Conservation (phyloP, 352 stramenopile genomes). For the Globisporangium ultimum region DNA sequence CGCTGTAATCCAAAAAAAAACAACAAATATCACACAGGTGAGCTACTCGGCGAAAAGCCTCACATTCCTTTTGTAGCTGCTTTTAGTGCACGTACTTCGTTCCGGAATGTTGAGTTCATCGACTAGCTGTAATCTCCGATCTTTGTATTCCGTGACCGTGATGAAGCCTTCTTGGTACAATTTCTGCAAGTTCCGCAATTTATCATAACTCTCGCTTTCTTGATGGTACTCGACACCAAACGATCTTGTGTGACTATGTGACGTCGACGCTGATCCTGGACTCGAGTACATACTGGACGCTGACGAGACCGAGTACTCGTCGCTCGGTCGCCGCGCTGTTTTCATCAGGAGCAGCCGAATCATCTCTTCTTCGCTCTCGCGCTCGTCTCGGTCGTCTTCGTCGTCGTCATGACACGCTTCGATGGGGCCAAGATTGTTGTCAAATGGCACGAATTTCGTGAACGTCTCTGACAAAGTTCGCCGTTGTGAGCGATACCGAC, state of each 20-base stretch:
- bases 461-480: slow-evolving; percentile 12
- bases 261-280: slow-evolving; percentile 16
- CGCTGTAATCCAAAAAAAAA: slow-evolving; percentile 20
- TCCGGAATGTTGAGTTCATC: slow-evolving; percentile 53
- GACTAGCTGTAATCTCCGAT: slow-evolving; percentile 59
- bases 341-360: not conserved
- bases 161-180: slow-evolving; percentile 80
- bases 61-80: no score
- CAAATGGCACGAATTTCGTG: slow-evolving; percentile 8
- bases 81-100: slow-evolving; percentile 37
- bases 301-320: slow-evolving; percentile 19
- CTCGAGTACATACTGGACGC: slow-evolving; percentile 14
- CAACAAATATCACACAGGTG: slow-evolving; percentile 6
- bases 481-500: slow-evolving; percentile 5
- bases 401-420: slow-evolving; percentile 5
- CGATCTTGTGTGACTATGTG: slow-evolving; percentile 13
- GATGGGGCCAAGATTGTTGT: not conserved
- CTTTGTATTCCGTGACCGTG: slow-evolving; percentile 77
- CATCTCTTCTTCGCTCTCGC: slow-evolving; percentile 17
- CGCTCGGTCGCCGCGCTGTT: slow-evolving; percentile 7
- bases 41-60: no score
- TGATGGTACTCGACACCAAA: slow-evolving; percentile 12
- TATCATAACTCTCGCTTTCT: slow-evolving; percentile 48
- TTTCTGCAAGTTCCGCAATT: slow-evolving; percentile 68
- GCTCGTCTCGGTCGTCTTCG: slow-evolving; percentile 15